Evolutionary conservation across 192 early-diverging fungal genomes (phyloP).

Genomic region (Gigaspora rosea): DNA sequence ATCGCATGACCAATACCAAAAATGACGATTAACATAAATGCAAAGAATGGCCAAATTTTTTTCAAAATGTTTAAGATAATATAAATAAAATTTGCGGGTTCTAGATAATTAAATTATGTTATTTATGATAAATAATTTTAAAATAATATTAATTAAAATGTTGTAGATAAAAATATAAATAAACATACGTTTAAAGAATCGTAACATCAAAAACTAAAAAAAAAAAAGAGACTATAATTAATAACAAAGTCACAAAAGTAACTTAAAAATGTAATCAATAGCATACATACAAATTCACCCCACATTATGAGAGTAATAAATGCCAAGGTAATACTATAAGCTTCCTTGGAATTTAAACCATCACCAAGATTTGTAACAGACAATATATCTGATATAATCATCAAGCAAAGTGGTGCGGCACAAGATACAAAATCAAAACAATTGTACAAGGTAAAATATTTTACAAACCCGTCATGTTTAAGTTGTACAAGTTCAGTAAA

Average conservation of each 20-base stretch:
- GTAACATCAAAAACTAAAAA: background rate
- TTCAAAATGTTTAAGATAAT: background rate
- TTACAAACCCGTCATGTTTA: background rate
- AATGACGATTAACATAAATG: background rate
- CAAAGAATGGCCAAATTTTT: background rate
- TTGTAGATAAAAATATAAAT: background rate
- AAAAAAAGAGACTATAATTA: background rate
- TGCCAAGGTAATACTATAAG: background rate
- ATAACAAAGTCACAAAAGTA: no score
- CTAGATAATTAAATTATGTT: background rate
- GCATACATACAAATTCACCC: background rate
- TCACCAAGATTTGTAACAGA: no score
- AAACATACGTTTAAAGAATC: background rate
- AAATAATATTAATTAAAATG: no score
- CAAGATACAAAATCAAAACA: background rate
- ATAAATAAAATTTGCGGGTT: background rate
- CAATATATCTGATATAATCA: background rate
- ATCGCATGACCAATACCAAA: conserved; percentile 6
- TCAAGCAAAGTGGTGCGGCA: background rate
- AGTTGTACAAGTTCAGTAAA: background rate
- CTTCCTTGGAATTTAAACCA: no score
- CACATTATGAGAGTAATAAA: conserved; percentile 4
- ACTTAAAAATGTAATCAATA: background rate
- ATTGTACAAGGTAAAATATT: conserved; percentile 5
- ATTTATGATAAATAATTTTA: no score